phyloP scores from a whole-genome alignment of 192 early-diverging fungal species.

The Umbelopsis sp. region DNA sequence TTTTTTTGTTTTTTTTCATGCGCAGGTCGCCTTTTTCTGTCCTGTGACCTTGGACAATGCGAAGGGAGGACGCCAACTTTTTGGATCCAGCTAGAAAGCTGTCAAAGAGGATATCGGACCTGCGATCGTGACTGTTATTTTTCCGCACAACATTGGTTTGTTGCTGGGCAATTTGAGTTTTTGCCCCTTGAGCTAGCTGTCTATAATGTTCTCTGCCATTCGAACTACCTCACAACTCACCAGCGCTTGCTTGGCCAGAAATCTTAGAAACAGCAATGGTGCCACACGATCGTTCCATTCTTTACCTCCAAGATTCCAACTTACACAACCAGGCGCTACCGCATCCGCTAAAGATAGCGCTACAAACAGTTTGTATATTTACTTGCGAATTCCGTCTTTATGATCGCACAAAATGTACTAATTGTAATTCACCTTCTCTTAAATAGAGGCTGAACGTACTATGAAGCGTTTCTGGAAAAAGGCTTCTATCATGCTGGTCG shows the following conservation, averaged over 20 bases:
- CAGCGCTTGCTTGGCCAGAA: neutral
- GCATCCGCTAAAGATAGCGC: neutral
- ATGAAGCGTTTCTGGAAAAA: conserved; percentile 65
- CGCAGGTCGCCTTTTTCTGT: no score
- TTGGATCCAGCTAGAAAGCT: no score
- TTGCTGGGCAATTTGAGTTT: neutral
- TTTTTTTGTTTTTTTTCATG: no score
- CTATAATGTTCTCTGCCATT: neutral
- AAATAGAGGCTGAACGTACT: conserved; percentile 48
- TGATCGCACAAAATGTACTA: neutral
- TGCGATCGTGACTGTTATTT: neutral
- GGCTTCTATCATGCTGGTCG: conserved; percentile 48
- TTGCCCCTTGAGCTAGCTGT: neutral
- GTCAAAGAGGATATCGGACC: no score
- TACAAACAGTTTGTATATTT: neutral
- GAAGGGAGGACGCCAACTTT: no score
- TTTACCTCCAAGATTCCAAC: neutral
- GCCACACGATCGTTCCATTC: neutral
- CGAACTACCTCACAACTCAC: neutral
- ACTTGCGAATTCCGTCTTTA: neutral
- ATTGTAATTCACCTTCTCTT: no score
- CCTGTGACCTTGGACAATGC: no score
- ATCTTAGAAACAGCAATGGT: neutral
- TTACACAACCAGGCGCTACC: neutral
- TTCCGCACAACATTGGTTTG: neutral